These are phyloP conservation scores for Backusella luteola DNA, from an alignment of 192 early-diverging fungal genomes.

Conservation along the genomic window DNA sequence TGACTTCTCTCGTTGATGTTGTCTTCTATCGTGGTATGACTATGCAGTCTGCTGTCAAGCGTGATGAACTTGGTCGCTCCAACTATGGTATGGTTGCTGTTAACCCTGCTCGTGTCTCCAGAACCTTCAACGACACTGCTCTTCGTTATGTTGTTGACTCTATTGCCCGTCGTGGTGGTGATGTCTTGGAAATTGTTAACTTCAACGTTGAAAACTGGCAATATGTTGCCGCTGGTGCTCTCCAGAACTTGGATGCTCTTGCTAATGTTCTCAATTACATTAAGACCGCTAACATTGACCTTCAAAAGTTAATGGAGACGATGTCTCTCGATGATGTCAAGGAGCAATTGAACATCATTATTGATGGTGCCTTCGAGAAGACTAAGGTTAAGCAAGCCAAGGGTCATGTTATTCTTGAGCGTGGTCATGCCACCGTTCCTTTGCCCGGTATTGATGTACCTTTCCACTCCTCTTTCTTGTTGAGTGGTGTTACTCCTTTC, in stretches of 20 bases:
- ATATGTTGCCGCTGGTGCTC: slow-evolving; percentile 90
- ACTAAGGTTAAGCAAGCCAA: slow-evolving; percentile 62
- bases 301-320: slow-evolving; percentile 78
- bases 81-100: slow-evolving; percentile 95
- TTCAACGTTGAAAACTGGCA: slow-evolving; percentile 98
- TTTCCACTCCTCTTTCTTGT: slow-evolving; percentile 94
- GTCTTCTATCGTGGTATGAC: slow-evolving; percentile 97
- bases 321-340: slow-evolving; percentile 85
- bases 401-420: slow-evolving; percentile 71
- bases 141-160: slow-evolving; percentile 80
- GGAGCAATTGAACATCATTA: slow-evolving; percentile 75
- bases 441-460: slow-evolving; percentile 93
- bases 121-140: slow-evolving; percentile 82
- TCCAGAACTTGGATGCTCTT: slow-evolving; percentile 78
- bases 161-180: slow-evolving; percentile 74
- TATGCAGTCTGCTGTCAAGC: slow-evolving; percentile 93
- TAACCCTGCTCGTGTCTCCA: slow-evolving; percentile 87
- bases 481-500: slow-evolving; percentile 92
- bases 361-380: slow-evolving; percentile 66
- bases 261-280: slow-evolving; percentile 85
- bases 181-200: slow-evolving; percentile 93
- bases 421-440: slow-evolving; percentile 89
- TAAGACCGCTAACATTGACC: slow-evolving; percentile 83
- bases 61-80: slow-evolving; percentile 77
- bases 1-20: slow-evolving; percentile 86